These are phyloP conservation scores for Fusarium phyllophilum DNA, from an alignment of 2,329 filamentous ascomycete genomes.

Conservation along the genomic window DNA sequence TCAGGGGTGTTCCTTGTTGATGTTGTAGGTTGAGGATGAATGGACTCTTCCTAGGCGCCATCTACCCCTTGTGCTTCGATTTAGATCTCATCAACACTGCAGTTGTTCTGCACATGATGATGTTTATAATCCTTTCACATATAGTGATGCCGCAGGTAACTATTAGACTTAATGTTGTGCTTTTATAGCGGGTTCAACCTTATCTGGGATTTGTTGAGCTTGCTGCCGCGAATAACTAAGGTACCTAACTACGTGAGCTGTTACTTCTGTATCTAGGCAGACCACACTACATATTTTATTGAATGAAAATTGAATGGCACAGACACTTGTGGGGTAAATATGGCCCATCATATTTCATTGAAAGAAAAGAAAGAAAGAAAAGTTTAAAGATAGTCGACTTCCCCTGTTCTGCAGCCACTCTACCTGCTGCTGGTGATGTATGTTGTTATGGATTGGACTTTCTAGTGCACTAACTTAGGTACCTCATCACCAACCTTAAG, in stretches of 20 bases:
- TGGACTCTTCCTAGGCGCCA: constrained; percentile 21
- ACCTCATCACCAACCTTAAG: not conserved
- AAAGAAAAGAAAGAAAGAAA: not conserved
- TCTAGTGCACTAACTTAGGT: not conserved
- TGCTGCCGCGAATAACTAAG: not conserved
- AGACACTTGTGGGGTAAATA: not conserved
- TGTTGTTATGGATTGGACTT: not conserved
- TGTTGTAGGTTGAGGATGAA: not conserved
- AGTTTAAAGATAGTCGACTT: not conserved
- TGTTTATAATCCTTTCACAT: not conserved
- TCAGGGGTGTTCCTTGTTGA: constrained; percentile 19
- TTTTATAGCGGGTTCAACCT: constrained; percentile 29
- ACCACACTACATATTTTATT: not conserved
- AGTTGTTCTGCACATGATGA: constrained; percentile 8
- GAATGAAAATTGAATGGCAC: not conserved
- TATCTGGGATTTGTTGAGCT: constrained; percentile 15
- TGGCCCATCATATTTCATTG: not conserved
- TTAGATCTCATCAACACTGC: constrained; percentile 41
- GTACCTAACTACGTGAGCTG: not conserved
- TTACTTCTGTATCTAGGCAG: not conserved
- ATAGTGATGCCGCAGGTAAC: not conserved
- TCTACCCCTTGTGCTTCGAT: constrained; percentile 38
- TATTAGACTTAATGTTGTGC: constrained; percentile 4
- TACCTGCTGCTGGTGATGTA: constrained; percentile 18
- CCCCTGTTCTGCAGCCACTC: constrained; percentile 43